Percentiles rank a stretch among this genome's conserved stretches.
Conservation (phyloP, 2,329 filamentous ascomycete genomes). For the Colletotrichum theobromicola region DNA sequence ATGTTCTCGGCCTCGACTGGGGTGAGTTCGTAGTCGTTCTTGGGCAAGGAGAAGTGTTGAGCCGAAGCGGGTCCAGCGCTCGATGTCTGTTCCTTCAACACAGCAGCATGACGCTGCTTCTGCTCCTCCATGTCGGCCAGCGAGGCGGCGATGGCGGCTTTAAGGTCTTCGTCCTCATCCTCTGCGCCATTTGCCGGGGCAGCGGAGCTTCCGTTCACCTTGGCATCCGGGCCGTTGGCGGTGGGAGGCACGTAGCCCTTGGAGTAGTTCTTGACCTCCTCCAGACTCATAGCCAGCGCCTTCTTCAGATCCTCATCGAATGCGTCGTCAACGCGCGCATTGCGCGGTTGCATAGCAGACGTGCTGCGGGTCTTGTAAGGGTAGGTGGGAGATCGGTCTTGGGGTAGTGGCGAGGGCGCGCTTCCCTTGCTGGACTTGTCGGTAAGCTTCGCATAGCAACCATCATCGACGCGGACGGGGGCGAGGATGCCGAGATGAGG, state of each 20-base stretch:
- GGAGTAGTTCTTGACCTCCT: constrained; percentile 82
- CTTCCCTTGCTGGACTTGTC: constrained; percentile 66
- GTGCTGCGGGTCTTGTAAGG: constrained; percentile 70
- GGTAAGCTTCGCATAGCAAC: constrained; percentile 88
- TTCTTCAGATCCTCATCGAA: constrained; percentile 96
- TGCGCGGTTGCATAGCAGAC: constrained; percentile 83
- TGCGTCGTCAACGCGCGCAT: constrained; percentile 83
- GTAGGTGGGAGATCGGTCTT: constrained; percentile 52
- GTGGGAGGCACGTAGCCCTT: constrained; percentile 73
- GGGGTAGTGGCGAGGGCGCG: constrained; percentile 20
- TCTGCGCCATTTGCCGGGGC: constrained; percentile 59
- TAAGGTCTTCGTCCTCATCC: constrained; percentile 91
- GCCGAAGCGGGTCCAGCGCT: constrained; percentile 52
- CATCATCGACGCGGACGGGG: constrained; percentile 92
- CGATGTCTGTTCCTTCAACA: constrained; percentile 79
- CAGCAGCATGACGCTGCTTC: constrained; percentile 86
- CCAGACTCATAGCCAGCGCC: constrained; percentile 94
- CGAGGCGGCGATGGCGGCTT: constrained; percentile 93
- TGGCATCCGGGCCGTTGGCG: constrained; percentile 35
- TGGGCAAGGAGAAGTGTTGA: constrained; percentile 68
- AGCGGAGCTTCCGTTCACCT: constrained; percentile 36
- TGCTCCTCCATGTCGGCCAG: constrained; percentile 98
- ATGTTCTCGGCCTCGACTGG: constrained; percentile 97
- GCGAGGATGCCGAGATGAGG: constrained; percentile 93
- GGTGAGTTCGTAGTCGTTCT: constrained; percentile 93